Base-by-base conservation (phyloP, 345 rosid species). In the Camelina laxa region DNA sequence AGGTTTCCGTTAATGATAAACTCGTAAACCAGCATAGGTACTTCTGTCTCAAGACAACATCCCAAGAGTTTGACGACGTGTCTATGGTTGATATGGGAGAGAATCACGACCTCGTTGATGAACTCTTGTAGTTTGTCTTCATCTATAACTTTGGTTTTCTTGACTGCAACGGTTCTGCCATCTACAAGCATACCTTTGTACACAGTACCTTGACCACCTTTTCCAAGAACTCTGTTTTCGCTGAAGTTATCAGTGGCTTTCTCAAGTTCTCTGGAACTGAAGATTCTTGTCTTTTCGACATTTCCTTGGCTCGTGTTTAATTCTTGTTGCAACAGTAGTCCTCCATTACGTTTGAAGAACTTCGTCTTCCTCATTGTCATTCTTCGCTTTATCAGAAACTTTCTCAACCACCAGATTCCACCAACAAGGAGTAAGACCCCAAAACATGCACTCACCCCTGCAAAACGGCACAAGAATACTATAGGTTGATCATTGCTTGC, bases 21-120 rank as follows among this genome's bases (percentile, higher is more conserved):
- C 78, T 84, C 86, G 31, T 84, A 84, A 30, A 85, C 86, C 16
- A 87, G 39, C 17, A 83, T 38, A 4, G 85, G 91, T 14, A 84
- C 87, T 20, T 61, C 56, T 0, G 82, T 85, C 73, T 85, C 90
- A 36, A 86, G 73, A 54, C 87, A 84, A n/a, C 87, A 82, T 2
- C 87, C 86, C 30, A 86, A 19, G 15, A 85, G 80, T 33, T 73
- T 80, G 14, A 83, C 85, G 8, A 82, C 76, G 0, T 85, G 79
- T 63, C 78, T 62, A 11, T 80, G 89, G 36, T 85, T 82, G 63
- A 83, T 80, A 13, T 80, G 87, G 0, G 85, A 81, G 2, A 86
- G 81, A 6, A 86, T 82, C 13, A 73, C 38, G 1, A 86, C 77
- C 51, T 86, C 86, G 56, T 84, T 84, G 61, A 85, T 75, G 72